Base-by-base conservation (phyloP, 116 monocot species). In the Cymodocea nodosa region DNA sequence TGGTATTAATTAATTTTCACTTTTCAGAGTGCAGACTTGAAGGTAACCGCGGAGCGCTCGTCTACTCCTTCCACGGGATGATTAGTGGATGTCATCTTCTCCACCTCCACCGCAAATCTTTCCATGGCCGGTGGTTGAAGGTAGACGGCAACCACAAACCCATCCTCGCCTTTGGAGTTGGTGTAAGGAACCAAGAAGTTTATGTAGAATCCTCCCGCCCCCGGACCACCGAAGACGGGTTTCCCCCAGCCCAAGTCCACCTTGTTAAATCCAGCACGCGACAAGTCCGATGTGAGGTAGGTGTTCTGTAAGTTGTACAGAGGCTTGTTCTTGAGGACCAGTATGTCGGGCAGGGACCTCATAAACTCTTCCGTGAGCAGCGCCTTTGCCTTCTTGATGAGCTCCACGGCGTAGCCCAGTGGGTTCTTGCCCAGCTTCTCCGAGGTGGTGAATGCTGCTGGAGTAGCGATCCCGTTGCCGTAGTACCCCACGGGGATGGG, bases 161-260 rank as follows among this genome's bases (percentile, higher is more conserved):
- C 88, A 23, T 73, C 70, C 71, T 81, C 83, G 2, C 80, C 87
- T 24, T 78, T 68, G n/a, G 57, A 37, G 54, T 87, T 83, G 52
- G 49, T 76, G 60, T 71, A 82, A 4, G 79, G 72, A 6, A 84
- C 73, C 66, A 62, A 82, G 73, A 84, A 84, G 70, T 82, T 82
- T 0, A 82, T 81, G 36, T 80, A 81, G 0, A 87, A 81, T 9
- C 81, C 83, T 6, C 83, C 87, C 70, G 67, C 73, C 18, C 81
- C 83, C 18, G 87, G 78, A 0, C 83, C 87, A 14, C 83, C 83
- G 49, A 78, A 87, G n/a, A 50, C 76, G 22, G 81, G 56, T 77
- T 70, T 77, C 23, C 84, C 87, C 87, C 87, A 87, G 22, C 87
- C 87, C 51, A 84, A 84, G 73, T 87, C 84, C 50, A 87, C 66